Percentiles rank a stretch among this genome's conserved stretches.
Conservation (phyloP, 768 basidiomycete species). For the Thelephora aurantiotincta region DNA sequence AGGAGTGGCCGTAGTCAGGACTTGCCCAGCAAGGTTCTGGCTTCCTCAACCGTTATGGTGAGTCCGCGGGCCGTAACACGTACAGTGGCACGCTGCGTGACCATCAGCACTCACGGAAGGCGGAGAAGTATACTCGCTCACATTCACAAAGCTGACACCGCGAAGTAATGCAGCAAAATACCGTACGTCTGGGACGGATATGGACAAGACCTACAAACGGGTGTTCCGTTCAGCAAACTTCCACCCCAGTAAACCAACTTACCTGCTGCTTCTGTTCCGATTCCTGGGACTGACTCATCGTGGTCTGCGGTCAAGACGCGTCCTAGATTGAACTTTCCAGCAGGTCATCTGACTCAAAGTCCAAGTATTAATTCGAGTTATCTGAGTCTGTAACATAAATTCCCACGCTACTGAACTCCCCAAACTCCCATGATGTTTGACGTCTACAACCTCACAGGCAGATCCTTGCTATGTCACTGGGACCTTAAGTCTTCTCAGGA, state of each 20-base stretch:
- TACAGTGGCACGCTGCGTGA: constrained; percentile 53
- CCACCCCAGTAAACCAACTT: constrained; percentile 1
- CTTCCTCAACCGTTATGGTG: constrained; percentile 74
- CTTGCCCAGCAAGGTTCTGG: constrained; percentile 65
- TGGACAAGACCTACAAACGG: constrained; percentile 37
- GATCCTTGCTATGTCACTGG: not conserved
- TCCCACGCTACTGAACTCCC: not conserved
- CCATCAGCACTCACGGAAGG: not conserved
- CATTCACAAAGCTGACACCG: constrained; percentile 71
- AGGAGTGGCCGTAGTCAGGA: constrained; percentile 1
- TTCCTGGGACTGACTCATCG: no score
- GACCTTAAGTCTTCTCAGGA: not conserved
- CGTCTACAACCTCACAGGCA: not conserved
- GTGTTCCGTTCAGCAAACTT: no score
- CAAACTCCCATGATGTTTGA: not conserved
- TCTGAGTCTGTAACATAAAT: not conserved
- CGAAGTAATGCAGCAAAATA: constrained; percentile 67
- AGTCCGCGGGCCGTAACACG: constrained; percentile 58
- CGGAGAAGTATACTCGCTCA: constrained; percentile 23
- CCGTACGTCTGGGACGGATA: constrained; percentile 70
- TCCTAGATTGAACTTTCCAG: not conserved
- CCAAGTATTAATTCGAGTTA: not conserved
- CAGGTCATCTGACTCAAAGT: not conserved
- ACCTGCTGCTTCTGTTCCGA: no score
- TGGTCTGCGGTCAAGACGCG: not conserved